These are phyloP conservation scores for Pythium folliculosum DNA, from an alignment of 352 stramenopile species.

Conservation along the genomic window DNA sequence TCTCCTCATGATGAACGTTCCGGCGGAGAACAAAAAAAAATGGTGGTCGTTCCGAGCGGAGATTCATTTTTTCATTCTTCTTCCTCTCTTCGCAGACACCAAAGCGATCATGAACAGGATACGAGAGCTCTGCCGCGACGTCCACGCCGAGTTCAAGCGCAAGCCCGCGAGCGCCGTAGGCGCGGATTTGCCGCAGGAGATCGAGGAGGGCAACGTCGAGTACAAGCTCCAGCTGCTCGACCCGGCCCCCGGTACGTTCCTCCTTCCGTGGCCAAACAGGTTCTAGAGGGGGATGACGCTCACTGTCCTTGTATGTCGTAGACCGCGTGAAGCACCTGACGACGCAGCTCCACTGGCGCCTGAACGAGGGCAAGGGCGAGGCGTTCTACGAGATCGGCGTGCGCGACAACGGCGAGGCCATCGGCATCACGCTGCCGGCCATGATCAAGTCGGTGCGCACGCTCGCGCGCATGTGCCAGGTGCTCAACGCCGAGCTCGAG, in stretches of 20 bases:
- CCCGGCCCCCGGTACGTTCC: constrained; percentile 40
- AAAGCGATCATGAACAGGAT: constrained; percentile 27
- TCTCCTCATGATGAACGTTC: neutral
- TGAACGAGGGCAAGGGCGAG: constrained; percentile 85
- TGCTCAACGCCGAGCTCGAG: constrained; percentile 67
- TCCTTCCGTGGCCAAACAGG: neutral
- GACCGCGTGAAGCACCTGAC: constrained; percentile 85
- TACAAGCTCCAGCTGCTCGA: constrained; percentile 91
- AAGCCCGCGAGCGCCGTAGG: neutral
- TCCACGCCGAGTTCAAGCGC: constrained; percentile 30
- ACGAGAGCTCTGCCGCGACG: constrained; percentile 30
- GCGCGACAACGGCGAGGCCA: constrained; percentile 74
- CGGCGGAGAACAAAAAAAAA: neutral
- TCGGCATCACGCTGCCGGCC: constrained; percentile 67
- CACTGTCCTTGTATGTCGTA: constrained; percentile 4
- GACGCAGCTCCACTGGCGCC: constrained; percentile 89
- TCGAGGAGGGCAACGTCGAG: constrained; percentile 91
- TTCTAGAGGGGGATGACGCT: neutral
- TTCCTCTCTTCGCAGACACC: neutral
- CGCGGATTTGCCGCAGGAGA: constrained; percentile 56
- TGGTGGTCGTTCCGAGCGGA: neutral
- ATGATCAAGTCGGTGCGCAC: constrained; percentile 76
- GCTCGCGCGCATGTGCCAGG: constrained; percentile 72
- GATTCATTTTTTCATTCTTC: neutral
- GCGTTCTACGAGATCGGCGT: constrained; percentile 90